A percentile compares a stretch with the other conserved stretches of the same genome.
Conservation (phyloP, 495 filamentous ascomycete species). For the Aspergillus cristatus region DNA sequence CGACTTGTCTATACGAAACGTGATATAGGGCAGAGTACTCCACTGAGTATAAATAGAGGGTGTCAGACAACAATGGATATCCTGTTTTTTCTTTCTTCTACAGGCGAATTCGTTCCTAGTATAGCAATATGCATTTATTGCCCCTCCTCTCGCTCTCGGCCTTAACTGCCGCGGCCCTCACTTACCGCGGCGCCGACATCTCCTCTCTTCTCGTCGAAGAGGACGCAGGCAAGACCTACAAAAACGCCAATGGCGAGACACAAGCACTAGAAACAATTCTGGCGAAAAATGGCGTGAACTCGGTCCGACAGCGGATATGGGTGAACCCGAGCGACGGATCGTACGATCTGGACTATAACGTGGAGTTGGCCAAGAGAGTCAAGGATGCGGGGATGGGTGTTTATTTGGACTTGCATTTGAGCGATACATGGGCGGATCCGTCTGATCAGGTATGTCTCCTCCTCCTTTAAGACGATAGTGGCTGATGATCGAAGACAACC, state of each 20-base stretch:
- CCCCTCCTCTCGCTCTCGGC: conserved; percentile 16
- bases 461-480: not conserved
- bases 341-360: conserved; percentile 62
- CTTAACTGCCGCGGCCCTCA: conserved; percentile 38
- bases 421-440: conserved; percentile 55
- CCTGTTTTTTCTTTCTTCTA: too few relatives aligned
- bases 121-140: conserved; percentile 13
- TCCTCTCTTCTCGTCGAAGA: conserved; percentile 61
- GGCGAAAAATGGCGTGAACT: conserved; percentile 55
- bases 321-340: conserved; percentile 56
- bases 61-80: too few relatives aligned
- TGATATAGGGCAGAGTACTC: too few relatives aligned
- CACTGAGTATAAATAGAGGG: too few relatives aligned
- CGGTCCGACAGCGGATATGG: conserved; percentile 64
- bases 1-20: too few relatives aligned
- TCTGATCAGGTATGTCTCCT: conserved; percentile 27
- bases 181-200: conserved; percentile 63
- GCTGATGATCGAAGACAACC: conserved; percentile 22
- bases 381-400: conserved; percentile 54
- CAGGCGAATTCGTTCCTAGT: too few relatives aligned
- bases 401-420: conserved; percentile 63
- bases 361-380: conserved; percentile 55
- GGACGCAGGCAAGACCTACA: conserved; percentile 49
- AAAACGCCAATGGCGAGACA: conserved; percentile 39
- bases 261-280: conserved; percentile 56